Evolutionary conservation across 179 eudicot genomes (phyloP), one percentile per base, ranked within the genome.

Genomic region (Actinidia polygama): DNA sequence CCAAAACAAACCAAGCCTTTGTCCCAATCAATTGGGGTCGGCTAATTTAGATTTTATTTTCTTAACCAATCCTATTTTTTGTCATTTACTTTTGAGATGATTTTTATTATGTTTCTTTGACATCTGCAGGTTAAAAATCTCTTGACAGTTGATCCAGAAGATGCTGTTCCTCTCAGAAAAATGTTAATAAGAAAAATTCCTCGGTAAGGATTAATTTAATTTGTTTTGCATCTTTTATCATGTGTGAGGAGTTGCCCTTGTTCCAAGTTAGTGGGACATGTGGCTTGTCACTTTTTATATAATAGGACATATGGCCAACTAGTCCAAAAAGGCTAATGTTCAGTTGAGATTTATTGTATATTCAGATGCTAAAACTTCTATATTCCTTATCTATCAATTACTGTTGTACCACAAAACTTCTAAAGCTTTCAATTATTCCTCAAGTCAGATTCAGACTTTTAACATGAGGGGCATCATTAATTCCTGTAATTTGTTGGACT

Each of bases 151-250:
- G 91, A 94, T 83, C 95, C 97, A 54, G 92, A 91, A 59, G 93
- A 91, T 86, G 92, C 89, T 82, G 91, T 93, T 81, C 92, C 98
- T 66, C 86, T 95, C 62, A 90, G 97, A 87, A 94, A 91, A 89
- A 92, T 94, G 91, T 46, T 89, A 26, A 80, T 96, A 64, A 83
- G 99, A 80, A 94, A 91, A 89, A 92, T 96, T 80, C 99, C 99
- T 58, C 83, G 98, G 99, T 94, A 88, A 78, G 77, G 18, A 84
- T 80, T 70, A 15, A 47, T 16, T 40, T 73, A 30, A 40, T 26
- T 57, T 53, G 54, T 6, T 36, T 1, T 76, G 59, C 73, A 30
- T 53, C 26, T 23, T 74, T 62, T 73, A 66, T 80, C 23, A 18
- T 66, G 19, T 14, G 26, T 3, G 10, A 73, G 78, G 6, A 80